These are phyloP conservation scores for Mrakia frigida DNA, from an alignment of 768 basidiomycete species.

Conservation along the genomic window DNA sequence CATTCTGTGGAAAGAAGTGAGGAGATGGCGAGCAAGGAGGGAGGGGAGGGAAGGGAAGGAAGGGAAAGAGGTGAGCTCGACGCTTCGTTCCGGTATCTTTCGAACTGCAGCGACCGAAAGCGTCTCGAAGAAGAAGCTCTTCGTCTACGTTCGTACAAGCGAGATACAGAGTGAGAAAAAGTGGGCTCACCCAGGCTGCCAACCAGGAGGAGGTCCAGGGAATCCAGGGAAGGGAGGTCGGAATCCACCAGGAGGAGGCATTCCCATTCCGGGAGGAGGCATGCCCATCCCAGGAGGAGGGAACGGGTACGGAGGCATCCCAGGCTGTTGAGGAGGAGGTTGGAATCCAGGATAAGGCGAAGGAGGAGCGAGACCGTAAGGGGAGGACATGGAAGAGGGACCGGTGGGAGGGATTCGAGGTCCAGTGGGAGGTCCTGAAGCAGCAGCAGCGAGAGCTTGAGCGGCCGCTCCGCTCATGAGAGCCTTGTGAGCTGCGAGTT, in stretches of 20 bases:
- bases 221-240: constrained; percentile 11
- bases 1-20: background rate
- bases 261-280: constrained; percentile 37
- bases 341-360: background rate
- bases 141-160: background rate
- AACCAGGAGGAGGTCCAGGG: constrained; percentile 27
- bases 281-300: constrained; percentile 46
- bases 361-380: background rate
- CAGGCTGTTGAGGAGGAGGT: constrained; percentile 34
- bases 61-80: background rate
- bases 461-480: constrained; percentile 63
- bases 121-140: background rate
- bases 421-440: background rate
- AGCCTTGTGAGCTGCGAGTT: constrained; percentile 82
- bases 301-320: constrained; percentile 44
- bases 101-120: background rate
- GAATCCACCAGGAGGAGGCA: constrained; percentile 15
- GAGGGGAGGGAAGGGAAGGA: background rate
- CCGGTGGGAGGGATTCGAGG: background rate
- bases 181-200: constrained; percentile 20
- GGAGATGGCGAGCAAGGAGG: background rate
- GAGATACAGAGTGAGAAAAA: background rate
- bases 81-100: background rate
- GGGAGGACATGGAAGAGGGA: background rate
- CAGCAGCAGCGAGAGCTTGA: background rate